Percentiles rank a stretch among this genome's conserved stretches.
Evolutionary conservation across 169 alveolate genomes (phyloP).

Genomic region (Plasmodium billcollinsi): DNA sequence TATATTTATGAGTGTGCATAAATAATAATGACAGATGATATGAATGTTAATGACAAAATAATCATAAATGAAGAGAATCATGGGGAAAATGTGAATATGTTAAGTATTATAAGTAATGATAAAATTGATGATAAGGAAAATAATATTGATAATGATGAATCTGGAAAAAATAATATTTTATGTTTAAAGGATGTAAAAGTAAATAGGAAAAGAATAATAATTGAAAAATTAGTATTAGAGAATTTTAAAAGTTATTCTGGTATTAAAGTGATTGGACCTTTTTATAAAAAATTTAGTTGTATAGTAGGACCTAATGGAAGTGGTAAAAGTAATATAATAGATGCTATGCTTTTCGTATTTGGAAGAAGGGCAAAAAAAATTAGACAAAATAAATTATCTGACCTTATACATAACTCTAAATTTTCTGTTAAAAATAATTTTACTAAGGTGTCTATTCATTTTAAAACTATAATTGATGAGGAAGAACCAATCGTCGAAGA

Average conservation of each 20-base stretch:
- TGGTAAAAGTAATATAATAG: slow-evolving; percentile 99
- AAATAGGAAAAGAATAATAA: slow-evolving; percentile 86
- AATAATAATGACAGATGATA: slow-evolving; percentile 23
- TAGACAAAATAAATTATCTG: slow-evolving; percentile 95
- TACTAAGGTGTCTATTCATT: slow-evolving; percentile 94
- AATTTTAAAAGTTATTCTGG: slow-evolving; percentile 98
- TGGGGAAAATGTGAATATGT: neutral
- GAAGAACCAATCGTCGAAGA: slow-evolving; percentile 37
- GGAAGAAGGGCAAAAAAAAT: slow-evolving; percentile 97
- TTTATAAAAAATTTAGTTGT: slow-evolving; percentile 93
- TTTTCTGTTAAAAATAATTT: slow-evolving; percentile 85
- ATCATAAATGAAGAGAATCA: slow-evolving; percentile 1
- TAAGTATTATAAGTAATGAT: slow-evolving; percentile 16
- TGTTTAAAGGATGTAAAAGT: slow-evolving; percentile 3
- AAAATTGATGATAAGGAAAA: neutral
- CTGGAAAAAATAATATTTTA: neutral
- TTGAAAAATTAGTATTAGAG: slow-evolving; percentile 92
- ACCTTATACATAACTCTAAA: slow-evolving; percentile 95
- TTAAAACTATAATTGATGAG: slow-evolving; percentile 90
- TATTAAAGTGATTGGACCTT: slow-evolving; percentile 94
- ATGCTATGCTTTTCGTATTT: slow-evolving; percentile 98
- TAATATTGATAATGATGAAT: neutral
- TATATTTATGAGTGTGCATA: too few relatives aligned
- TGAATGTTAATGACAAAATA: slow-evolving; percentile 7
- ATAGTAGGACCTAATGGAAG: slow-evolving; percentile 99